Base-by-base conservation (phyloP, 2,329 filamentous ascomycete species). In the Xylariaceae sp. region DNA sequence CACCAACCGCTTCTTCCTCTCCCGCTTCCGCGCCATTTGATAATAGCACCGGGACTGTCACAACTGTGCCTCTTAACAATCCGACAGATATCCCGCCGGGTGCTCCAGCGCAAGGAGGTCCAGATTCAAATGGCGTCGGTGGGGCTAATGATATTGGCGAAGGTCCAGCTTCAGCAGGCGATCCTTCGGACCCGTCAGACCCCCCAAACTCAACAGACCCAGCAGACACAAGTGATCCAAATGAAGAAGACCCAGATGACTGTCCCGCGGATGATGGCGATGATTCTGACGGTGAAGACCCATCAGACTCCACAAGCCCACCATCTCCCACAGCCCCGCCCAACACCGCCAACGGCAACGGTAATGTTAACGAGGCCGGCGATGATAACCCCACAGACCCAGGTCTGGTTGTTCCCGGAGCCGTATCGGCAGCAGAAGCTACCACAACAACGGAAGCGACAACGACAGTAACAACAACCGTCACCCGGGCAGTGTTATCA, bases 401-500 rank as follows among this genome's bases (percentile, higher is more conserved):
- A n/a, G n/a, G n/a, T n/a, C n/a, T n/a, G n/a, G n/a, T n/a, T n/a
- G n/a, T 12, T 32, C 27, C 27, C 12, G 27, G 27, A 32, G 7
- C 16, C 27, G 27, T 12, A 14, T 16, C 27, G 16, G 27, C 12
- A 32, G 7, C 16, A 12, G 27, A 16, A 8, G 27, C 27, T 3
- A 16, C 27, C 27, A 16, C 27, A 14, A 12, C 16, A 16, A 32
- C 27, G 17, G 19, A 23, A 7, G 32, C 11, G 1, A 40, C 25
- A 4, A 50, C 42, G 25, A 56, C 53, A 5, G 39, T 60, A 40
- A 60, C 55, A 2, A 52, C 45, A 32, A 62, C 61, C 4, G 37
- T 61, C 7, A 51, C 57, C 20, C 54, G 55, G n/a, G 46, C 49
- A 21, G 40, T 58, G 29, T 41, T 52, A 12, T 55, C 58, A 46